phyloP scores from a whole-genome alignment of 768 basidiomycete species.

The Rhizopogon vinicolor region DNA sequence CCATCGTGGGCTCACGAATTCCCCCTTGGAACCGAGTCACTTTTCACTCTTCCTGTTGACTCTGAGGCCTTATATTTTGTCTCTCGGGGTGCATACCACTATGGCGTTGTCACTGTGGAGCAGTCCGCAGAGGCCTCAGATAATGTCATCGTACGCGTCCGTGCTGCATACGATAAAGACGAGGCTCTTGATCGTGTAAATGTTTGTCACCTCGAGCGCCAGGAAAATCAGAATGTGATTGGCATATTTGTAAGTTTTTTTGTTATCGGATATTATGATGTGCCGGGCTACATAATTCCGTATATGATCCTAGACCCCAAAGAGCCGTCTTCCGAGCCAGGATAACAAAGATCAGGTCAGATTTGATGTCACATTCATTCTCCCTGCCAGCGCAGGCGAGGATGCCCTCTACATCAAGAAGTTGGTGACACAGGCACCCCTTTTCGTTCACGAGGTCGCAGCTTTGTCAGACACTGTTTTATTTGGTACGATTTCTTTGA shows the following conservation, averaged over 20 bases:
- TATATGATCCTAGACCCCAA: slow-evolving; percentile 13
- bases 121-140: slow-evolving; percentile 9
- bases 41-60: slow-evolving; percentile 24
- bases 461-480: slow-evolving; percentile 22
- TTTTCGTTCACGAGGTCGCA: slow-evolving; percentile 24
- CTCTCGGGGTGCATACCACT: slow-evolving; percentile 25
- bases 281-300: not conserved
- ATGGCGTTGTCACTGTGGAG: slow-evolving; percentile 14
- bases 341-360: slow-evolving; percentile 11
- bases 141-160: slow-evolving; percentile 24
- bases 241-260: slow-evolving; percentile 32
- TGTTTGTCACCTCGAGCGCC: slow-evolving; percentile 26
- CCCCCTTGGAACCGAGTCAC: slow-evolving; percentile 12
- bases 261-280: not conserved
- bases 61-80: slow-evolving; percentile 29
- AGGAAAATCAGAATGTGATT: slow-evolving; percentile 25
- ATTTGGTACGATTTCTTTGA: slow-evolving; percentile 22
- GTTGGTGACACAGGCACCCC: slow-evolving; percentile 23
- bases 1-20: slow-evolving; percentile 16
- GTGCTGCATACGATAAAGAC: slow-evolving; percentile 21
- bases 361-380: slow-evolving; percentile 24
- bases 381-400: slow-evolving; percentile 19
- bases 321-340: not conserved
- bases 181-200: slow-evolving; percentile 21
- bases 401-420: slow-evolving; percentile 18